Evolutionary conservation across 805 yeast genomes (phyloP).

Genomic region (Myxozyma neglecta): DNA sequence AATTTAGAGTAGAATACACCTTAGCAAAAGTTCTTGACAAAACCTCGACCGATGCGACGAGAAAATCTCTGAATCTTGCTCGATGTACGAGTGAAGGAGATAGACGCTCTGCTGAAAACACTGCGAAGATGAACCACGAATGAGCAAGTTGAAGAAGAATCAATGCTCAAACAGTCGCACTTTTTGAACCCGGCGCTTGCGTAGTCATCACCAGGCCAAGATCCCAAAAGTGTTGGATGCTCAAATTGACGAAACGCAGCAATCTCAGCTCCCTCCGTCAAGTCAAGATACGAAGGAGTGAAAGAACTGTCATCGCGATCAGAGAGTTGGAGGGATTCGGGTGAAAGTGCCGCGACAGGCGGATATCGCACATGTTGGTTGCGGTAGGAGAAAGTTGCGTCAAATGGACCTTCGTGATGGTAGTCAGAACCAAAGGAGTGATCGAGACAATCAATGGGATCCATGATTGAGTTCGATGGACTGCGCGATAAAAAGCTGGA

Average conservation of each 20-base stretch:
- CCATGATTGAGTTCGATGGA: neutral
- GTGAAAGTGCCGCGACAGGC: conserved; percentile 1
- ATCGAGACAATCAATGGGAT: conserved; percentile 8
- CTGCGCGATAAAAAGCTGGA: neutral
- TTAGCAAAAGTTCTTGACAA: too few relatives aligned
- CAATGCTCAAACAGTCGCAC: too few relatives aligned
- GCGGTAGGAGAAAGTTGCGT: conserved; percentile 5
- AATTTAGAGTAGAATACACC: too few relatives aligned
- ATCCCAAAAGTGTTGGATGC: neutral
- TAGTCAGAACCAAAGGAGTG: conserved; percentile 5
- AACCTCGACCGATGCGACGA: too few relatives aligned
- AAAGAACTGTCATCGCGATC: neutral
- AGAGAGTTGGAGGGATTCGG: neutral
- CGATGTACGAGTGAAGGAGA: too few relatives aligned
- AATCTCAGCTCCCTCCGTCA: neutral
- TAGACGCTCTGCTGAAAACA: too few relatives aligned
- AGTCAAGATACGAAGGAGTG: neutral
- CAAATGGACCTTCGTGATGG: conserved; percentile 15
- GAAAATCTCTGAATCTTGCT: too few relatives aligned
- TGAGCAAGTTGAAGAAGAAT: too few relatives aligned
- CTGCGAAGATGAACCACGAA: too few relatives aligned
- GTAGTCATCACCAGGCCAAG: conserved; percentile 13
- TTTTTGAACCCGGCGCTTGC: neutral
- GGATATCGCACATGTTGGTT: neutral
- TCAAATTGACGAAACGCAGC: neutral